phyloP scores from a whole-genome alignment of 176 grass and related monocot species.

The Oryza nivara region DNA sequence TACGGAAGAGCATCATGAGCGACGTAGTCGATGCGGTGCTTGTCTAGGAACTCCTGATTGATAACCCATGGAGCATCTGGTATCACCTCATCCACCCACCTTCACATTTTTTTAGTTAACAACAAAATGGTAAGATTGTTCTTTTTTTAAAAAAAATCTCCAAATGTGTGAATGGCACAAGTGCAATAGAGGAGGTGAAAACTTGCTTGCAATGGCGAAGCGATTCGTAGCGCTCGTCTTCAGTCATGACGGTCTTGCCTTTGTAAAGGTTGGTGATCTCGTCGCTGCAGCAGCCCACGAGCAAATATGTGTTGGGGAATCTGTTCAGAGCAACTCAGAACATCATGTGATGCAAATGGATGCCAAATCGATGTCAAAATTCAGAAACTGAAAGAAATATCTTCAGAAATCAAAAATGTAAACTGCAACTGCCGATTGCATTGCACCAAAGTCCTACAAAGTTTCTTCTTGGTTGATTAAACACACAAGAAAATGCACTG shows the following conservation, averaged over 20 bases:
- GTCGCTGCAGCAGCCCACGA: constrained; percentile 79
- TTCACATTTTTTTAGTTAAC: neutral
- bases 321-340: constrained; percentile 23
- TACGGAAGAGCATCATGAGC: constrained; percentile 77
- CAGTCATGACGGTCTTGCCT: constrained; percentile 84
- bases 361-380: neutral
- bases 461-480: neutral
- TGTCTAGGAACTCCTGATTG: constrained; percentile 75
- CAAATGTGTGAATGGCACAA: neutral
- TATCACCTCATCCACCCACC: constrained; percentile 83
- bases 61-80: constrained; percentile 76
- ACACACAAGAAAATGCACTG: neutral
- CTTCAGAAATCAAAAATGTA: neutral
- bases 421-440: neutral
- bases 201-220: constrained; percentile 85
- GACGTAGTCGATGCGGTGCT: constrained; percentile 66
- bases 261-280: constrained; percentile 67
- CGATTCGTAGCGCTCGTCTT: constrained; percentile 68
- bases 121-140: no score
- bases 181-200: constrained; percentile 6
- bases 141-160: no score
- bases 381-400: neutral
- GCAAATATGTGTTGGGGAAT: constrained; percentile 76
- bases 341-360: neutral
- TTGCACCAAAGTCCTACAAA: neutral